phyloP scores from a whole-genome alignment of 2,329 filamentous ascomycete species.

The Aspergillus brasiliensis region DNA sequence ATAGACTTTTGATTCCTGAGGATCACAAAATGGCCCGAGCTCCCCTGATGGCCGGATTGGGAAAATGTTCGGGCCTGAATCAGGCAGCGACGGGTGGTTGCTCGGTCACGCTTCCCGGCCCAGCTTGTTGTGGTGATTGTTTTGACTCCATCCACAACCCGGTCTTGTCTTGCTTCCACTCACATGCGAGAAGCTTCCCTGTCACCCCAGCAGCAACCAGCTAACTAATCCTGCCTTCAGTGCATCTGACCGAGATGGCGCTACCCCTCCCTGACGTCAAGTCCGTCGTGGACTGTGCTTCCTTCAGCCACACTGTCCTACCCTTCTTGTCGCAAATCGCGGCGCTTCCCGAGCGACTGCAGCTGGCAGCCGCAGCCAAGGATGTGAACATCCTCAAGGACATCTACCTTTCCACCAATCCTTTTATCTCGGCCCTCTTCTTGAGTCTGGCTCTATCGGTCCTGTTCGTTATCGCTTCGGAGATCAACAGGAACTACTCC shows the following conservation, averaged over 20 bases:
- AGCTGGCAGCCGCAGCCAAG: constrained; percentile 61
- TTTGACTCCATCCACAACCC: not conserved
- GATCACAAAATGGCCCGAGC: not conserved
- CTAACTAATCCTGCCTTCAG: not conserved
- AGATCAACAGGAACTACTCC: constrained; percentile 93
- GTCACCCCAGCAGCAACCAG: constrained; percentile 6
- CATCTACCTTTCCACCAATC: constrained; percentile 84
- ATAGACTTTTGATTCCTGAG: not conserved
- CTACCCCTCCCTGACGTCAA: constrained; percentile 67
- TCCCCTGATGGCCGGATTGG: not conserved
- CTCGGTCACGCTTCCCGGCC: not conserved
- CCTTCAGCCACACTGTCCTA: constrained; percentile 72
- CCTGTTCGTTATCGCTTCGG: constrained; percentile 73
- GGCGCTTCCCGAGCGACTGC: constrained; percentile 66
- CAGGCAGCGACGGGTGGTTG: not conserved
- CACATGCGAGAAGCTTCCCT: constrained; percentile 14
- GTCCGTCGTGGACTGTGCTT: constrained; percentile 71
- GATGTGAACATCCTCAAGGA: constrained; percentile 65
- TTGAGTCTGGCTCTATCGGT: constrained; percentile 71
- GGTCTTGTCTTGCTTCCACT: not conserved
- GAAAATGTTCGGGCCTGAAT: not conserved
- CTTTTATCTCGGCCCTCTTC: constrained; percentile 73
- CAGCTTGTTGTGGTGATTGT: constrained; percentile 5
- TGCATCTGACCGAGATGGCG: constrained; percentile 52
- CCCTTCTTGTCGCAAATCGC: constrained; percentile 73